Evolutionary conservation across 177 flowering plant species (phyloP).

Genomic region (Tripterygium wilfordii): DNA sequence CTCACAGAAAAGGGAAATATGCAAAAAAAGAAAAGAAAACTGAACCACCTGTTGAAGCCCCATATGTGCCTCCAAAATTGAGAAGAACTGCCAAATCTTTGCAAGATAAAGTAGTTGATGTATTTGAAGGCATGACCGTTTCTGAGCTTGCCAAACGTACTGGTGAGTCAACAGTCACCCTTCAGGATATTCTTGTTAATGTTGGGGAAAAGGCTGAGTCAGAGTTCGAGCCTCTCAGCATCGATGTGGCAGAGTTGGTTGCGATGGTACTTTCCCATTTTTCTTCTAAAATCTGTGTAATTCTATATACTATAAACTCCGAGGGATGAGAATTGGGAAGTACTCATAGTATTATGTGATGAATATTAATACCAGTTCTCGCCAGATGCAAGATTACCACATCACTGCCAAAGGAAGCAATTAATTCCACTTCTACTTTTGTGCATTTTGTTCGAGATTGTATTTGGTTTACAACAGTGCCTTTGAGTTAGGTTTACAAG

Average conservation of each 20-base stretch:
- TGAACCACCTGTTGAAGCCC: slow-evolving; percentile 74
- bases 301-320: no score
- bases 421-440: no score
- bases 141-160: slow-evolving; percentile 76
- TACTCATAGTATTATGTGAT: no score
- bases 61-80: slow-evolving; percentile 64
- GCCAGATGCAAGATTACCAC: no score
- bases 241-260: slow-evolving; percentile 77
- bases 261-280: slow-evolving; percentile 73
- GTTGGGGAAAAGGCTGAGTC: slow-evolving; percentile 78
- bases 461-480: no score
- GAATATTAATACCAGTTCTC: no score
- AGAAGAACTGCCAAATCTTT: slow-evolving; percentile 31
- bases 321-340: no score
- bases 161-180: slow-evolving; percentile 37
- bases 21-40: slow-evolving; percentile 33
- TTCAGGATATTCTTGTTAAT: slow-evolving; percentile 61
- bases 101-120: slow-evolving; percentile 58
- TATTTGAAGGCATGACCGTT: slow-evolving; percentile 88
- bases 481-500: no score
- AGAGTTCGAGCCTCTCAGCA: slow-evolving; percentile 74
- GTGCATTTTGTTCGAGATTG: no score
- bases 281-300: not conserved
- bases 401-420: no score
- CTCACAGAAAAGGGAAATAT: slow-evolving; percentile 46